phyloP scores from a whole-genome alignment of 805 yeast genomes.

The Starmerella floris region DNA sequence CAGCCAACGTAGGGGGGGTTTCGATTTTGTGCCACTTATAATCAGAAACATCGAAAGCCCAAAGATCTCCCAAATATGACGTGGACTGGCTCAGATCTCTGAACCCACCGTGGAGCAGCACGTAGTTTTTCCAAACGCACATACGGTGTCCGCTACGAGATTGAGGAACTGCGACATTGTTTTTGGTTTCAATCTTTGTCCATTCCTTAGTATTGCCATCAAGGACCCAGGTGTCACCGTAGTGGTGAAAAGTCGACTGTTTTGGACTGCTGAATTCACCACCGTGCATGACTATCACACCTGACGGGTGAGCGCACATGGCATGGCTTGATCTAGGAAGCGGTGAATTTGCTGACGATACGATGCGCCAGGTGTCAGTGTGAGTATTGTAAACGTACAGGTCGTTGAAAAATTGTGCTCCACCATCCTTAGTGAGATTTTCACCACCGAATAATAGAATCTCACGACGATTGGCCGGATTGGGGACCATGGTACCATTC shows the following conservation, averaged over 20 bases:
- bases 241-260: constrained; percentile 89
- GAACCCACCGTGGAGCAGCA: constrained; percentile 82
- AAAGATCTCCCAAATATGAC: constrained; percentile 68
- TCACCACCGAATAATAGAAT: constrained; percentile 87
- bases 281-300: constrained; percentile 74
- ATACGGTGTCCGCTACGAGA: constrained; percentile 89
- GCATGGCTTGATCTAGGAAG: constrained; percentile 89
- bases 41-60: constrained; percentile 83
- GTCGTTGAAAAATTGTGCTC: constrained; percentile 69
- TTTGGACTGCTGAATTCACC: constrained; percentile 97
- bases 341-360: constrained; percentile 74
- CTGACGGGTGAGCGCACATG: constrained; percentile 85
- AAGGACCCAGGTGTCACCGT: constrained; percentile 89
- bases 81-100: constrained; percentile 77
- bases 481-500: constrained; percentile 61
- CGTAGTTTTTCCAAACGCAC: constrained; percentile 81
- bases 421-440: constrained; percentile 31
- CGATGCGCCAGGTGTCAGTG: constrained; percentile 66
- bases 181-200: constrained; percentile 68
- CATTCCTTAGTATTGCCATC: constrained; percentile 79
- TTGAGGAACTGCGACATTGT: constrained; percentile 37
- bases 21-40: constrained; percentile 87
- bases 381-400: constrained; percentile 59
- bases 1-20: constrained; percentile 63
- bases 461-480: constrained; percentile 70